Base-by-base conservation (phyloP, 805 yeast genomes). In the Pichia scutulata region DNA sequence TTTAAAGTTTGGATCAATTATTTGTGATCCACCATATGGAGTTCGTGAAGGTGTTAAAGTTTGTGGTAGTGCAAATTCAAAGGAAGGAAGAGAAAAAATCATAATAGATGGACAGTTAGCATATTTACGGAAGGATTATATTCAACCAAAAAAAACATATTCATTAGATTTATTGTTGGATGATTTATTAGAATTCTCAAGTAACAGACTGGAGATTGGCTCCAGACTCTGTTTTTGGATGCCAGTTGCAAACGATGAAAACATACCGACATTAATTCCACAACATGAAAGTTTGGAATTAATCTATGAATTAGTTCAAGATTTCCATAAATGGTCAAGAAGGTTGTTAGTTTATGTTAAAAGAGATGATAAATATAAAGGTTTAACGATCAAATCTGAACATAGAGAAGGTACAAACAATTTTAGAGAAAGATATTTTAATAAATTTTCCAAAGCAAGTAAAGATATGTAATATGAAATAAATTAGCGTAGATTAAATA, bases 21-120 rank as follows among this genome's bases (percentile, higher is more conserved):
- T 92, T 2, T 89, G 97, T 63, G 99, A 93, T 67, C 99, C 99
- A 2, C 99, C 99, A 0, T 93, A 93, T 65, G 99, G 99, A 13
- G 95, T 93, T 2, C 75, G 99, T 58, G 99, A 93, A 66, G 96
- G 98, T 4, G 77, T 93, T 48, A 89, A 89, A 64, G 96, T 89
- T 0, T 80, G 95, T 49, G 99, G 99, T 5, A 86, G 95, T 5
- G 81, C 77, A 55, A 67, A 76, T 53, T 60, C 59, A 26, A 81
- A 75, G 49, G 77, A 70, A 10, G 95, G 92, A 0, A 79, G 87
- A 58, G 95, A 88, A 61, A 69, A 77, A 41, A 71, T 84, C 3
- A 73, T 81, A n/a, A 86, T 88, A 24, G 83, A 86, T 54, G 96
- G 96, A 7, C 80, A 80, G 58, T 77, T 78, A 57, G 95, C 97